Evolutionary conservation across 169 alveolate species (phyloP), one percentile per base, ranked within the genome.

Genomic region (Eimeria sp.): DNA sequence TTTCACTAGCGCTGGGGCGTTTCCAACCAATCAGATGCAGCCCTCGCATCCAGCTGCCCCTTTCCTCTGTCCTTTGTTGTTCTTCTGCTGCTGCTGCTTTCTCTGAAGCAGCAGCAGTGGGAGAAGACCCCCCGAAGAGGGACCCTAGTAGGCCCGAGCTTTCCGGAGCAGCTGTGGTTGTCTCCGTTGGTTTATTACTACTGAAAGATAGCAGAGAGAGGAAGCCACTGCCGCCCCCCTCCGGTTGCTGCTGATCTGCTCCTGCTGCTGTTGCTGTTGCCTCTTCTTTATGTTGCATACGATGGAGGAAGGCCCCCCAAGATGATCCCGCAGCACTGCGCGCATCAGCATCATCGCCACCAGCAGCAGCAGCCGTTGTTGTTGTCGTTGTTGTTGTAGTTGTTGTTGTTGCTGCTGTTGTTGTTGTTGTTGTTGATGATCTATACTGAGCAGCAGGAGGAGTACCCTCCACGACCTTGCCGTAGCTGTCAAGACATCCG

Each of bases 381-480:
- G 95, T 89, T 18, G 87, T 89, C 47, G 86, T 89, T 43, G 87
- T 88, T 27, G 87, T 89, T 18, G 89, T 72, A n/a, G 76, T 20
- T 5, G 76, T 43, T 57, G 34, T 67, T 54, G 49, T 47, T 25
- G 57, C 88, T 40, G 83, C 78, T 54, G 61, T 54, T 54, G 61
- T 54, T 3, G 61, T 54, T 54, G 61, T 54, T 3, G 61, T 54
- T 54, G 10, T 54, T 11, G 61, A 0, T 11, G 61, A 54, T 3
- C 61, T 54, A 11, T 11, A 54, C 61, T 54, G 10, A 54, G 61
- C 61, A 54, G 61, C 61, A 54, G 61, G 61, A 54, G 61, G 61
- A 14, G 6, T 54, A 7, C 61, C 61, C 61, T 0, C 61, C 16
- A 54, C 61, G 10, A 54, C 61, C 16, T 54, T 54, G 16, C 61